Evolutionary conservation across 2,329 filamentous ascomycete genomes (phyloP).

Genomic region (Alternaria gaisen): DNA sequence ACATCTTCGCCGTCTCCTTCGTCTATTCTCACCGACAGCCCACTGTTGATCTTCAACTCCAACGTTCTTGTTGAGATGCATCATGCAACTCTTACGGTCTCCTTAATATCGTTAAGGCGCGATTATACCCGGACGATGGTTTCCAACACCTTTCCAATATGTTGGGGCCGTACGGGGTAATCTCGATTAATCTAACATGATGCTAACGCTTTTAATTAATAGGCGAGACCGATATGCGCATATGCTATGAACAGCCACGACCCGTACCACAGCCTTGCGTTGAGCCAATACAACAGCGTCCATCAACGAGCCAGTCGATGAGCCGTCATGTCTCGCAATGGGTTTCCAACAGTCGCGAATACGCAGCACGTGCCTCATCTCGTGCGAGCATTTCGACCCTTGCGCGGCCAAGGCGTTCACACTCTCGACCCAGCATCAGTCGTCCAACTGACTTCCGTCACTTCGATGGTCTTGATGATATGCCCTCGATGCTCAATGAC

Average conservation of each 20-base stretch:
- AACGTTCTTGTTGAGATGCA: slow-evolving; percentile 33
- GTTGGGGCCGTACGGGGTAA: slow-evolving; percentile 23
- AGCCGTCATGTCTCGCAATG: slow-evolving; percentile 49
- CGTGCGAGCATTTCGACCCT: slow-evolving; percentile 45
- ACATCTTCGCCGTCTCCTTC: background rate
- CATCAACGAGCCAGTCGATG: slow-evolving; percentile 48
- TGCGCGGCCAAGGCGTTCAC: slow-evolving; percentile 41
- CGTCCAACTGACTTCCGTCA: slow-evolving; percentile 50
- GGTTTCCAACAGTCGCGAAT: slow-evolving; percentile 46
- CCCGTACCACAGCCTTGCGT: slow-evolving; percentile 38
- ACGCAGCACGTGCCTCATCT: slow-evolving; percentile 47
- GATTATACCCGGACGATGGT: slow-evolving; percentile 20
- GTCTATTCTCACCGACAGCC: background rate
- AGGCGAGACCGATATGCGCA: slow-evolving; percentile 38
- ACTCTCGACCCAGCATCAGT: slow-evolving; percentile 49
- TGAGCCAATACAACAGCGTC: slow-evolving; percentile 40
- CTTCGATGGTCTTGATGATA: slow-evolving; percentile 41
- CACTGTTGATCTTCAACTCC: background rate
- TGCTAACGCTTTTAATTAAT: slow-evolving; percentile 25
- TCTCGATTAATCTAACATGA: slow-evolving; percentile 2
- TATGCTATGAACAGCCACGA: slow-evolving; percentile 49
- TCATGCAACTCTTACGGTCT: slow-evolving; percentile 22
- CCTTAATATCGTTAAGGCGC: slow-evolving; percentile 39
- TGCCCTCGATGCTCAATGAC: slow-evolving; percentile 47
- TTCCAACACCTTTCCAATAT: slow-evolving; percentile 11